These are phyloP conservation scores for Neurospora sp. DNA, from an alignment of 495 filamentous ascomycete genomes.

Conservation along the genomic window DNA sequence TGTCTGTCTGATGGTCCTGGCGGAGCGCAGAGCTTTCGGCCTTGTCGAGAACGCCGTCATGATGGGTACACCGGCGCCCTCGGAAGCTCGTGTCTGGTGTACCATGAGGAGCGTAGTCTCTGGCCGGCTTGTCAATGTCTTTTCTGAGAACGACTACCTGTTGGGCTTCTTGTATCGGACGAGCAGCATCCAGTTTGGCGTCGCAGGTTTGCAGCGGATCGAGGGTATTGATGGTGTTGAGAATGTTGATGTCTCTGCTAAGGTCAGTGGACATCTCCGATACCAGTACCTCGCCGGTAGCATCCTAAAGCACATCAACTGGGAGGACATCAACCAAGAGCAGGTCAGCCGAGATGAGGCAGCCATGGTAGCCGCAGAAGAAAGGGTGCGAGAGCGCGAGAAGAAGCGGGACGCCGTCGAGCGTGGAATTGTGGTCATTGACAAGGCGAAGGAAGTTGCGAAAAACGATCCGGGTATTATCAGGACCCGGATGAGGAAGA, in stretches of 20 bases:
- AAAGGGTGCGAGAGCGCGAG: slow-evolving; percentile 16
- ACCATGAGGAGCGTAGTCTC: slow-evolving; percentile 45
- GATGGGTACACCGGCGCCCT: slow-evolving; percentile 71
- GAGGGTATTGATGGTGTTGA: slow-evolving; percentile 44
- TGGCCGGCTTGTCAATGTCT: slow-evolving; percentile 49
- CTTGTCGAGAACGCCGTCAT: slow-evolving; percentile 76
- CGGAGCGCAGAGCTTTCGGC: slow-evolving; percentile 71
- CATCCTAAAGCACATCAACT: slow-evolving; percentile 43
- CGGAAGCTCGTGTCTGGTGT: slow-evolving; percentile 40
- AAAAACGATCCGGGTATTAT: slow-evolving; percentile 16
- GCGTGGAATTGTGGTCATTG: neutral
- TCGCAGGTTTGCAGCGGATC: slow-evolving; percentile 47
- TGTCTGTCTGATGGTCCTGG: slow-evolving; percentile 64
- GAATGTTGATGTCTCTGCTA: slow-evolving; percentile 45
- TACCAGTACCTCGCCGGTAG: slow-evolving; percentile 45
- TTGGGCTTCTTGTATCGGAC: slow-evolving; percentile 49
- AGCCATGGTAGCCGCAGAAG: slow-evolving; percentile 15
- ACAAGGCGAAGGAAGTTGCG: slow-evolving; percentile 8
- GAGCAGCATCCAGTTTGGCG: slow-evolving; percentile 42
- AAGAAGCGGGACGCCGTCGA: slow-evolving; percentile 13
- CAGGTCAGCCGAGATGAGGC: slow-evolving; percentile 33
- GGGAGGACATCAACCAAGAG: slow-evolving; percentile 41
- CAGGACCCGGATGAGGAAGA: slow-evolving; percentile 17
- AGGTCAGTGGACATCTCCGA: slow-evolving; percentile 42
- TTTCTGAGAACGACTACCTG: slow-evolving; percentile 49